Base-by-base conservation (phyloP, 768 basidiomycete species). In the Sarcomyxa edulis region DNA sequence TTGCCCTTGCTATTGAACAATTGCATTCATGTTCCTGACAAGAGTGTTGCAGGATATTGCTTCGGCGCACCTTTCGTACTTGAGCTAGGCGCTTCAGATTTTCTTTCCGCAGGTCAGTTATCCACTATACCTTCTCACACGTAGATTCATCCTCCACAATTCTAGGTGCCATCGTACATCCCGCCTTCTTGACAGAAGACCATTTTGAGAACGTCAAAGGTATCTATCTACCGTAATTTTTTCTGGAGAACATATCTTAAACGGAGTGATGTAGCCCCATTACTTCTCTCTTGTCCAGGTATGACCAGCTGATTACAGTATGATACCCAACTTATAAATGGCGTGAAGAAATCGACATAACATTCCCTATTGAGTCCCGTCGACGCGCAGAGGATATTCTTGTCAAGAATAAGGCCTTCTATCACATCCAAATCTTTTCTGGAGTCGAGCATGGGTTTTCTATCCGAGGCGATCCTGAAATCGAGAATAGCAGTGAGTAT, bases 391-490 rank as follows among this genome's bases (percentile, higher is more conserved):
- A n/a, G n/a, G n/a, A n/a, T n/a, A n/a, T n/a, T n/a, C n/a, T n/a
- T n/a, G n/a, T n/a, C n/a, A n/a, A 26, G 39, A 59, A 52, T 15
- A 74, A 74, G 37, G 68, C 69, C 0, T 60, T 57, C 1, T 82
- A 81, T 50, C 70, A 76, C 44, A 60, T 78, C 43, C 78, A 81
- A 32, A 48, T 76, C 11, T 81, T 81, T 50, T 70, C 73, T 4
- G 68, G 72, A 0, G 66, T 66, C 12, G 28, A 43, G 1, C 74
- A 76, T 39, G 72, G 74, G 3, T 76, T 76, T 45, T 70, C 69
- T 0, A 60, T 67, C 3, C 67, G 72, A 5, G 70, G 71, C 3
- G 58, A 71, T 46, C 60, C 63, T 7, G 60, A 62, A 0, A 59
- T 69, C 7, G 62, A 65, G 40, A 62, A 64, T 30, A 50, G 48